These are phyloP conservation scores for Boletus vermiculosoides DNA, from an alignment of 768 basidiomycete species.

Conservation along the genomic window DNA sequence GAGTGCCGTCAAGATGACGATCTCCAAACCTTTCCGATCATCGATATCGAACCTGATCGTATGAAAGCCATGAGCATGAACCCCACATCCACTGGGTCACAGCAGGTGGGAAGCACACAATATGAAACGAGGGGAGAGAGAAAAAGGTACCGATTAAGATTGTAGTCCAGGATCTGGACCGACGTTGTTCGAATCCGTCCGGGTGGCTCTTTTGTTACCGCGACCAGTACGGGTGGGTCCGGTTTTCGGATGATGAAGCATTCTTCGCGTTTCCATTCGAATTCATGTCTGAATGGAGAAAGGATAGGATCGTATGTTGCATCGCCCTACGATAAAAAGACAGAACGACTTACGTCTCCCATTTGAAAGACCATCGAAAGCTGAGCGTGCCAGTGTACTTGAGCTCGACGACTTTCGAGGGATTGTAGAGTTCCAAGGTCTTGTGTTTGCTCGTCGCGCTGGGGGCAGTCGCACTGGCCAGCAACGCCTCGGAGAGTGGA, in stretches of 20 bases:
- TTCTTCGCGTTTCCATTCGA: conserved; percentile 84
- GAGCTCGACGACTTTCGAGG: conserved; percentile 64
- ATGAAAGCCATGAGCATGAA: background rate
- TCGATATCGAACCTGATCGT: conserved; percentile 71
- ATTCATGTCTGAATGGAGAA: conserved; percentile 56
- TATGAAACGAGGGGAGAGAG: background rate
- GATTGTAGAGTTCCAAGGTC: conserved; percentile 74
- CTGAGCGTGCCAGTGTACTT: conserved; percentile 70
- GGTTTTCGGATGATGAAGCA: conserved; percentile 83
- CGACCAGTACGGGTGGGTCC: conserved; percentile 83
- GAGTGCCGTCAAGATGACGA: conserved; percentile 72
- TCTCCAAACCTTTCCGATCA: conserved; percentile 84
- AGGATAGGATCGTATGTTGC: conserved; percentile 39
- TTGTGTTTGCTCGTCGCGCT: conserved; percentile 68
- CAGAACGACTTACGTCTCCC: conserved; percentile 66
- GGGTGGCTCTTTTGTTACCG: conserved; percentile 72
- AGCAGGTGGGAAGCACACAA: background rate
- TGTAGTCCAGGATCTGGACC: conserved; percentile 82
- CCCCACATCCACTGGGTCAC: background rate
- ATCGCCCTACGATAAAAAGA: conserved; percentile 26
- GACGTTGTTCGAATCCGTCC: conserved; percentile 62
- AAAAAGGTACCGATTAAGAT: conserved; percentile 61
- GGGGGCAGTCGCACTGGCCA: conserved; percentile 66
- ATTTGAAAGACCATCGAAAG: conserved; percentile 77
- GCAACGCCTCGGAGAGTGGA: conserved; percentile 67